phyloP scores from a whole-genome alignment of 192 early-diverging fungal species.

The Chytriomyces sp. region DNA sequence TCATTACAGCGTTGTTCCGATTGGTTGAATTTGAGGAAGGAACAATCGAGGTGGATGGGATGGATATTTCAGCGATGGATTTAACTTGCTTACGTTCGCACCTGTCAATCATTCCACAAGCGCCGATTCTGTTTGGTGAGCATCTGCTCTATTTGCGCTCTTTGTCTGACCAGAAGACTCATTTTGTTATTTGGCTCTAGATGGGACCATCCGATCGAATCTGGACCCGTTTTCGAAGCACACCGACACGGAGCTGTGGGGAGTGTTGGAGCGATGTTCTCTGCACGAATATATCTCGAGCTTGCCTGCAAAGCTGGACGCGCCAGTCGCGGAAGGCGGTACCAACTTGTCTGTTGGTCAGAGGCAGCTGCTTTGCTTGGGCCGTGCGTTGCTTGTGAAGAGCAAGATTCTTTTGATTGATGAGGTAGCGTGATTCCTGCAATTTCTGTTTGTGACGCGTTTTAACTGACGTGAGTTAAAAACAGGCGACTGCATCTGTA shows the following conservation, averaged over 20 bases:
- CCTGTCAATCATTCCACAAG: slow-evolving; percentile 65
- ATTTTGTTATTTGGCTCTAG: no score
- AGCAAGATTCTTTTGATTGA: slow-evolving; percentile 44
- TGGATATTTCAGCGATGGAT: slow-evolving; percentile 55
- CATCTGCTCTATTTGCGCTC: slow-evolving; percentile 67
- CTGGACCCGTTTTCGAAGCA: slow-evolving; percentile 66
- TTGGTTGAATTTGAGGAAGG: slow-evolving; percentile 60
- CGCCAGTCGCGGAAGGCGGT: slow-evolving; percentile 76
- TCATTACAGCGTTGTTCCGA: slow-evolving; percentile 67
- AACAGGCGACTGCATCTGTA: slow-evolving; percentile 42
- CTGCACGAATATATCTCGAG: slow-evolving; percentile 35
- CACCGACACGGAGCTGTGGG: slow-evolving; percentile 68
- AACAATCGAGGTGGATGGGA: slow-evolving; percentile 68
- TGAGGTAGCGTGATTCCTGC: slow-evolving; percentile 29
- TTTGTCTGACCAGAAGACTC: slow-evolving; percentile 58
- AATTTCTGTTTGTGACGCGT: no score
- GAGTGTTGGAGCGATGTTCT: slow-evolving; percentile 51
- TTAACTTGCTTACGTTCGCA: slow-evolving; percentile 58
- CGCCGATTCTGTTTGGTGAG: slow-evolving; percentile 48
- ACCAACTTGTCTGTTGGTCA: slow-evolving; percentile 75
- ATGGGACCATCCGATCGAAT: slow-evolving; percentile 72
- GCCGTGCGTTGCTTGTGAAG: slow-evolving; percentile 43
- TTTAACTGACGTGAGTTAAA: not conserved
- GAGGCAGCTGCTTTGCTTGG: slow-evolving; percentile 62
- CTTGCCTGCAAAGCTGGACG: slow-evolving; percentile 59